A percentile compares a stretch with the other conserved stretches of the same genome.
phyloP scores from a whole-genome alignment of 2,329 filamentous ascomycete genomes.

The Fusarium burgessii region DNA sequence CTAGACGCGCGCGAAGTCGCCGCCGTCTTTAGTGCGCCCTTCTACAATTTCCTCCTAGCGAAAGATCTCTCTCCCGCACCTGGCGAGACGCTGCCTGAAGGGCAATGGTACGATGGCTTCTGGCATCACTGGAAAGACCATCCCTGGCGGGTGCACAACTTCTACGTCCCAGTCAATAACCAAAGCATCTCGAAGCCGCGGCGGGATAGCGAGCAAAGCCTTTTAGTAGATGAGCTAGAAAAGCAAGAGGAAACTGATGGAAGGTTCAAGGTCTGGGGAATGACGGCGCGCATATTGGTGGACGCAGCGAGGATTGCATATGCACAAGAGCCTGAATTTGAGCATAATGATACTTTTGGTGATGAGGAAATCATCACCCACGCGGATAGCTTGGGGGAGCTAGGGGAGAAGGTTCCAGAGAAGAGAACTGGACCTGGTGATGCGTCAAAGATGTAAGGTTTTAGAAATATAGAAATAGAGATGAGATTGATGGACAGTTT shows the following conservation, averaged over 20 bases:
- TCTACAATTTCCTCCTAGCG: slow-evolving; percentile 81
- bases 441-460: slow-evolving; percentile 50
- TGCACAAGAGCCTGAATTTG: slow-evolving; percentile 84
- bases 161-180: slow-evolving; percentile 84
- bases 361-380: slow-evolving; percentile 64
- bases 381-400: slow-evolving; percentile 60
- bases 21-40: slow-evolving; percentile 90
- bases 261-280: slow-evolving; percentile 90
- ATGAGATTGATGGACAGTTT: neutral
- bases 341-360: slow-evolving; percentile 69
- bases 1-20: slow-evolving; percentile 92
- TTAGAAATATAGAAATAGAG: neutral
- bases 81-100: slow-evolving; percentile 57
- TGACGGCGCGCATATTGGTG: slow-evolving; percentile 92
- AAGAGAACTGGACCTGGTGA: slow-evolving; percentile 48
- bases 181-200: slow-evolving; percentile 74
- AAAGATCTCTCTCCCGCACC: slow-evolving; percentile 64
- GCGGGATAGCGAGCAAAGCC: slow-evolving; percentile 56
- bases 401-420: slow-evolving; percentile 55
- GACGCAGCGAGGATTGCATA: slow-evolving; percentile 90
- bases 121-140: slow-evolving; percentile 85
- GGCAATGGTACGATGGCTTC: slow-evolving; percentile 84
- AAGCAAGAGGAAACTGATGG: slow-evolving; percentile 60
- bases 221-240: slow-evolving; percentile 58
- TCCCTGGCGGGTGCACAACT: slow-evolving; percentile 91